Evolutionary conservation across 257 asterid genomes (phyloP).

Genomic region (Anisodus acutangulus): DNA sequence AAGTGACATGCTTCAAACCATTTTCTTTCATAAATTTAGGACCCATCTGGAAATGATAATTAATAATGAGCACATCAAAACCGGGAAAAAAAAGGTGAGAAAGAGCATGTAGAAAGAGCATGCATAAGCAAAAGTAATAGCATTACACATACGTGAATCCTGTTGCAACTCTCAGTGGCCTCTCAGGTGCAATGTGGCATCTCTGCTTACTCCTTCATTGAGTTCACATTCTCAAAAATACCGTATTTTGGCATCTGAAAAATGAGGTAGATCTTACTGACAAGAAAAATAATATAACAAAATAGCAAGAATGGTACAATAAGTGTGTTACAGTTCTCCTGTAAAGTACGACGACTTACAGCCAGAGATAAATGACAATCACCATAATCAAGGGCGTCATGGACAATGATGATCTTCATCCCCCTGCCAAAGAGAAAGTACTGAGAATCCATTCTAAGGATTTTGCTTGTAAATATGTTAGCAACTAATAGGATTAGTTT

Average conservation of each 20-base stretch:
- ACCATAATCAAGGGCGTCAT: conserved; percentile 88
- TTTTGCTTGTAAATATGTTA: not conserved
- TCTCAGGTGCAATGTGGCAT: conserved; percentile 96
- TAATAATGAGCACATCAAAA: conserved; percentile 17
- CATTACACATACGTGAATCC: conserved; percentile 83
- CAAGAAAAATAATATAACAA: conserved; percentile 26
- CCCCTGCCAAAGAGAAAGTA: conserved; percentile 59
- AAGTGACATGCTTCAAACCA: conserved; percentile 72
- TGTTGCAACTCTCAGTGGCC: conserved; percentile 96
- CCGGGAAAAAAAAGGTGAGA: not conserved
- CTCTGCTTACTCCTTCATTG: conserved; percentile 78
- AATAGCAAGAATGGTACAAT: not conserved
- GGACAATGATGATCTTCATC: conserved; percentile 83
- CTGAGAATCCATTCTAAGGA: conserved; percentile 24
- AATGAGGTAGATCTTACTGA: conserved; percentile 20
- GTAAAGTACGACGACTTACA: conserved; percentile 58
- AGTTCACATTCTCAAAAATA: conserved; percentile 87
- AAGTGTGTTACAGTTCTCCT: not conserved
- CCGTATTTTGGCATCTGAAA: conserved; percentile 94
- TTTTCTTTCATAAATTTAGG: conserved; percentile 86
- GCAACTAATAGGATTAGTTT: conserved; percentile 8
- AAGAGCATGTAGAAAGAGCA: not conserved
- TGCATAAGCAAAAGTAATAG: not conserved
- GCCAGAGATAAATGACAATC: conserved; percentile 94
- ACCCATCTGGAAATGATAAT: conserved; percentile 69